These are phyloP conservation scores for Primulina eburnea DNA, from an alignment of 257 asterid species.

Conservation along the genomic window DNA sequence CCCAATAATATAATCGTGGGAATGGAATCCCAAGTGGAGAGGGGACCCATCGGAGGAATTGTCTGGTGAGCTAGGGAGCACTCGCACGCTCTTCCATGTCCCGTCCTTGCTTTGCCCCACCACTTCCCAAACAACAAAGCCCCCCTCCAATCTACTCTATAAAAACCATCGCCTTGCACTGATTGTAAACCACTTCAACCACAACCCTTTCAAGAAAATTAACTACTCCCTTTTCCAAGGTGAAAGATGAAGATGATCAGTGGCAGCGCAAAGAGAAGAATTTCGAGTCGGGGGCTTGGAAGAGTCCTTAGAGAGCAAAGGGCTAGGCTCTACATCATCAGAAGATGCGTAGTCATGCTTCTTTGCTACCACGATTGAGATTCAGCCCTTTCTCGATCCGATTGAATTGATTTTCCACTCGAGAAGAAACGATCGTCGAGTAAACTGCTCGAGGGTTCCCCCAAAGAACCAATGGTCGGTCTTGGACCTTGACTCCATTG, in stretches of 20 bases:
- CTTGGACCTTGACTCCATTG: not conserved
- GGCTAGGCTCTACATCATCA: constrained; percentile 57
- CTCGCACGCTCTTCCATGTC: constrained; percentile 62
- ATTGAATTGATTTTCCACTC: no score
- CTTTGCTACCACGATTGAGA: constrained; percentile 65
- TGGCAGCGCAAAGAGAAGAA: constrained; percentile 35
- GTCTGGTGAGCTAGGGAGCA: constrained; percentile 57
- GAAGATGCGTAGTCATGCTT: constrained; percentile 72
- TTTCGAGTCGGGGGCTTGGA: constrained; percentile 45
- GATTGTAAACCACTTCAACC: no score
- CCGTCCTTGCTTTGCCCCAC: constrained; percentile 51
- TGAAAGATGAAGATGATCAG: constrained; percentile 30
- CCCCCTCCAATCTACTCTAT: constrained; percentile 35
- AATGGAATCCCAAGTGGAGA: constrained; percentile 37
- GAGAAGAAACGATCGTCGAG: not conserved
- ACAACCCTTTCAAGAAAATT: not conserved
- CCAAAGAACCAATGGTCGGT: not conserved
- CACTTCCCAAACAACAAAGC: constrained; percentile 34
- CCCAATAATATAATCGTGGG: not conserved
- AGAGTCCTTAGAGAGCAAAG: constrained; percentile 58
- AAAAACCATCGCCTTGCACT: constrained; percentile 28
- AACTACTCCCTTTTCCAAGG: no score
- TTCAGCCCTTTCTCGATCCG: not conserved
- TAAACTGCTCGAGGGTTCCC: not conserved
- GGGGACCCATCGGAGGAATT: constrained; percentile 35